Base-by-base conservation (phyloP, 148 eudicot species). In the Arctostaphylos glauca region DNA sequence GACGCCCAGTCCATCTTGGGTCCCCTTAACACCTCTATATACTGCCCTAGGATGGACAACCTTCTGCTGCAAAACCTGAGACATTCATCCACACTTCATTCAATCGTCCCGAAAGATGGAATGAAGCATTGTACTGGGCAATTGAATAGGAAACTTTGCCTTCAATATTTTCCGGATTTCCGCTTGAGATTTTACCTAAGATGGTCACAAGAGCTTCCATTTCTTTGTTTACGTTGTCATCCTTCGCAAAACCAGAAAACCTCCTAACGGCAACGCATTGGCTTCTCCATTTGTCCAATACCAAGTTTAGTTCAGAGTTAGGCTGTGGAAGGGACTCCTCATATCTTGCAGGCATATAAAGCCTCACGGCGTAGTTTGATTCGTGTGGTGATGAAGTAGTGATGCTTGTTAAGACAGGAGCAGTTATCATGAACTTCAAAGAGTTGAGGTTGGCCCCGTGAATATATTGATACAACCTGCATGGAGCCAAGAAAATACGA, bases 21-120 rank as follows among this genome's bases (percentile, higher is more conserved):
- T 31, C 38, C 38, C 41, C 9, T 23, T 2, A 1, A 23, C 9
- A 23, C 15, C 14, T 64, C 15, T 1, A 25, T 9, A 3, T 23
- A 9, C 41, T 9, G 43, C 70, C 38, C 43, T 31, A 52, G 52
- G 56, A 41, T 10, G 66, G 54, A 66, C 84, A 83, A 38, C 84
- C 84, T 18, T 77, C 81, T 5, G 41, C 79, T 48, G 82, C 31
- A 19, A 66, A 64, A 48, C 82, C 75, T 0, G 78, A 68, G 23
- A 85, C 74, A 43, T 85, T 82, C 53, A 82, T 71, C 87, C 87
- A 85, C 50, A 85, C 87, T 81, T 85, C 87, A 54, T 85, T 85
- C 8, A 85, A 41, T 2, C 87, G 72, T 16, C 82, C 84, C 2
- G 74, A 77, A 74, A 77, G 77, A 49, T 31, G 84, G 53, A n/a